Evolutionary conservation across 225 moss, liverwort and hornwort genomes (phyloP).

Genomic region (Neckera pumila): DNA sequence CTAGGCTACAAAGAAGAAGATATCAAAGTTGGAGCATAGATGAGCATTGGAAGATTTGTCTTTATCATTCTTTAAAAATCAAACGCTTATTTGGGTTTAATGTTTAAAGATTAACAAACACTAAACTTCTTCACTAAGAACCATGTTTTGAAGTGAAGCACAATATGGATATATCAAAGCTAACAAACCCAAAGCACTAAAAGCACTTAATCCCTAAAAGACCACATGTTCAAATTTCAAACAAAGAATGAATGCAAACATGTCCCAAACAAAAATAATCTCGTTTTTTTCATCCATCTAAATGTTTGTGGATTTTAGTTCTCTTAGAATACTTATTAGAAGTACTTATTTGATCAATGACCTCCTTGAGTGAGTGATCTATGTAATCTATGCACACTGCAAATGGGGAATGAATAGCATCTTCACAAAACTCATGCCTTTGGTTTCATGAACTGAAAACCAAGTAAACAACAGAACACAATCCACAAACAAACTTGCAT

Average conservation of each 20-base stretch:
- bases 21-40: background rate
- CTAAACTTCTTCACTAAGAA: background rate
- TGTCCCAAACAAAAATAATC: background rate
- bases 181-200: background rate
- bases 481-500: background rate
- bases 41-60: background rate
- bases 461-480: background rate
- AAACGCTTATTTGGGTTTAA: background rate
- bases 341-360: background rate
- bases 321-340: background rate
- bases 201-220: background rate
- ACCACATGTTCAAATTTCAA: background rate
- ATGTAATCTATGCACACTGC: background rate
- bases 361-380: background rate
- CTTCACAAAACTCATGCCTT: background rate
- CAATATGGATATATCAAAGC: no score
- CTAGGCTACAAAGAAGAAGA: background rate
- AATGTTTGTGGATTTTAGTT: background rate
- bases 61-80: background rate
- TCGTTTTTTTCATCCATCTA: background rate
- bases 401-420: background rate
- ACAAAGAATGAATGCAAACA: background rate
- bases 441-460: background rate
- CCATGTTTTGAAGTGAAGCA: background rate
- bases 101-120: background rate